A percentile compares a stretch with the other conserved stretches of the same genome.
phyloP scores from a whole-genome alignment of 176 grass and related monocot species.

The Rhipidocladum racemiflorum region DNA sequence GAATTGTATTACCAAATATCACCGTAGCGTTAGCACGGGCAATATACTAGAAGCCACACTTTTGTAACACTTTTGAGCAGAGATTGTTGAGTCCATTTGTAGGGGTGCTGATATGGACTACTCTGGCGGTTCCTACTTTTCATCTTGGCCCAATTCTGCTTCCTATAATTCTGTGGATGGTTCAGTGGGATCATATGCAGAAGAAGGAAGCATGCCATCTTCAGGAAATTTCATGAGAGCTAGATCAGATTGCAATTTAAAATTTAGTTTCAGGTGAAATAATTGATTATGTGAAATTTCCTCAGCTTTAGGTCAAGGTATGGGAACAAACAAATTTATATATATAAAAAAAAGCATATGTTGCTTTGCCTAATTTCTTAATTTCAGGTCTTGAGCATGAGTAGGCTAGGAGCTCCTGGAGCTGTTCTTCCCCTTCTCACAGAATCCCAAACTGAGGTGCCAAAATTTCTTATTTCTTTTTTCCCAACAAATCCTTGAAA shows the following conservation, averaged over 20 bases:
- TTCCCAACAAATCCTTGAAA: background rate
- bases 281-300: conserved; percentile 93
- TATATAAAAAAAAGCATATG: background rate
- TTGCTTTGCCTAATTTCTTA: conserved; percentile 24
- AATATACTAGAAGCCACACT: too few relatives aligned
- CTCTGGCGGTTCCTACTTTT: conserved; percentile 39
- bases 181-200: conserved; percentile 42
- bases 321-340: background rate
- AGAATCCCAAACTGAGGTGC: conserved; percentile 71
- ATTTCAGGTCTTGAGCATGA: conserved; percentile 90
- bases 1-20: too few relatives aligned
- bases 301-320: conserved; percentile 96
- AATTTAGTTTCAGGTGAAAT: conserved; percentile 69
- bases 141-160: conserved; percentile 45
- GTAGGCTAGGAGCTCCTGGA: conserved; percentile 76
- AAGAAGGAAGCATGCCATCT: conserved; percentile 31
- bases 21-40: too few relatives aligned
- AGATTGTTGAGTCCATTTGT: too few relatives aligned
- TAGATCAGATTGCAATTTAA: too few relatives aligned
- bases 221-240: too few relatives aligned
- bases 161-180: conserved; percentile 39
- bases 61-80: conserved; percentile 18
- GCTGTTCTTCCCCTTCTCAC: conserved; percentile 78
- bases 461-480: background rate
- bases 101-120: conserved; percentile 38